These are phyloP conservation scores for Arthrinium phaeospermum DNA, from an alignment of 2,329 filamentous ascomycete species.

Conservation along the genomic window DNA sequence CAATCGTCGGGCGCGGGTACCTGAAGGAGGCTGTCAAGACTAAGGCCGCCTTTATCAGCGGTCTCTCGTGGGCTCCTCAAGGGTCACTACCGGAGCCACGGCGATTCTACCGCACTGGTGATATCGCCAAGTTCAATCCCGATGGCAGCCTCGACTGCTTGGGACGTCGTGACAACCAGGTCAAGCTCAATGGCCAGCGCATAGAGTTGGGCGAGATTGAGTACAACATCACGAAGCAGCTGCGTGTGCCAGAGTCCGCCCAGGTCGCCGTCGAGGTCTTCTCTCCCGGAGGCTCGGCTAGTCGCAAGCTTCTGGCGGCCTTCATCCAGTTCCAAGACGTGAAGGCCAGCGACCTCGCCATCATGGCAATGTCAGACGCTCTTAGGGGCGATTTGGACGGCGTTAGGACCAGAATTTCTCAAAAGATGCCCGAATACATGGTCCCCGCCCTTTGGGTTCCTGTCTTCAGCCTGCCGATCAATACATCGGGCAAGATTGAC, in stretches of 20 bases:
- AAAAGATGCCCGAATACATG: conserved; percentile 23
- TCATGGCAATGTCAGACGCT: neutral
- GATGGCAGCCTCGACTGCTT: conserved; percentile 21
- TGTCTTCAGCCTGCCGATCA: conserved; percentile 5
- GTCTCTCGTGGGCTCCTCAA: conserved; percentile 4
- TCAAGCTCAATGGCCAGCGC: conserved; percentile 22
- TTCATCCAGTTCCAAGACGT: conserved; percentile 41
- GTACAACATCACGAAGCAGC: conserved; percentile 17
- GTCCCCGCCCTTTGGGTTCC: conserved; percentile 19
- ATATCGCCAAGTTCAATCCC: conserved; percentile 21
- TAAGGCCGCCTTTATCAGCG: conserved; percentile 24
- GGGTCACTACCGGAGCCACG: conserved; percentile 19
- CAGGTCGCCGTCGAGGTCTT: conserved; percentile 13
- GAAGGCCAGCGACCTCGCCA: conserved; percentile 35
- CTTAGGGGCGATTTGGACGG: neutral
- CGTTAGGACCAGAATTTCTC: neutral
- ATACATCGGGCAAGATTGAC: conserved; percentile 12
- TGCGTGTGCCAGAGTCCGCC: neutral
- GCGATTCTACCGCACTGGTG: conserved; percentile 21
- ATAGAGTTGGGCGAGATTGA: conserved; percentile 24
- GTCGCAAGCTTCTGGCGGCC: conserved; percentile 44
- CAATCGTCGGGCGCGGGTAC: conserved; percentile 19
- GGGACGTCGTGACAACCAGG: conserved; percentile 22
- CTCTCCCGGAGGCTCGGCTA: neutral
- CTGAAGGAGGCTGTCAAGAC: conserved; percentile 25